Evolutionary conservation across 768 basidiomycete genomes (phyloP).

Genomic region (Suillus luteus): DNA sequence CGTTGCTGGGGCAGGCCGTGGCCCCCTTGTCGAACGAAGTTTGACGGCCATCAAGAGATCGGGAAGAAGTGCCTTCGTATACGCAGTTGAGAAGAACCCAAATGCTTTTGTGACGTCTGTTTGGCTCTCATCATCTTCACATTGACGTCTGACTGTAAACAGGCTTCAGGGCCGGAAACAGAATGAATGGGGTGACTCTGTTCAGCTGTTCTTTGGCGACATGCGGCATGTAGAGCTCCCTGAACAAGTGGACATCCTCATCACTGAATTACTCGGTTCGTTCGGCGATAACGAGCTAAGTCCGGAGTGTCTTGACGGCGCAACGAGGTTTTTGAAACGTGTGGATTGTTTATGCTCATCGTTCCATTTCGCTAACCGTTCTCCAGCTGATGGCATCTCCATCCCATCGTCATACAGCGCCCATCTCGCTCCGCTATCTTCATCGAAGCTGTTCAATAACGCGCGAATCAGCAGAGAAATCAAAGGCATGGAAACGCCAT

Average conservation of each 20-base stretch:
- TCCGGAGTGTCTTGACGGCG: conserved; percentile 97
- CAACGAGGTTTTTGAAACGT: conserved; percentile 92
- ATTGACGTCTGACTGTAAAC: conserved; percentile 19
- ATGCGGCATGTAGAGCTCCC: conserved; percentile 87
- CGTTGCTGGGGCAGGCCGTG: conserved; percentile 93
- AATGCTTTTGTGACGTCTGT: conserved; percentile 93
- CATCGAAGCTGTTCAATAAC: conserved; percentile 89
- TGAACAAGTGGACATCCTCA: conserved; percentile 87
- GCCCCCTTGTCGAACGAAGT: conserved; percentile 87
- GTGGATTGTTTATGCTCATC: conserved; percentile 12
- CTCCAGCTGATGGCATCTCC: conserved; percentile 84
- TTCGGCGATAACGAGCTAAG: conserved; percentile 99
- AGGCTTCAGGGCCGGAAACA: conserved; percentile 85
- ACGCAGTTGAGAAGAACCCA: conserved; percentile 96
- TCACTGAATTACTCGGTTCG: conserved; percentile 94
- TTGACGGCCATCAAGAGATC: conserved; percentile 75
- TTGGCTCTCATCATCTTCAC: conserved; percentile 15
- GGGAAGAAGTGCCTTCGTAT: conserved; percentile 61
- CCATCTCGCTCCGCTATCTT: conserved; percentile 91
- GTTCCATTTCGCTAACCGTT: conserved; percentile 18
- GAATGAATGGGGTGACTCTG: conserved; percentile 80
- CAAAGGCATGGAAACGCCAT: conserved; percentile 89
- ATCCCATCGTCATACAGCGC: conserved; percentile 97
- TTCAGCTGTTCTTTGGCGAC: conserved; percentile 89
- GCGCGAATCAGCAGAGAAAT: conserved; percentile 65